Conservation (phyloP, 768 basidiomycete species). For the Fistulinella prunicolor region DNA sequence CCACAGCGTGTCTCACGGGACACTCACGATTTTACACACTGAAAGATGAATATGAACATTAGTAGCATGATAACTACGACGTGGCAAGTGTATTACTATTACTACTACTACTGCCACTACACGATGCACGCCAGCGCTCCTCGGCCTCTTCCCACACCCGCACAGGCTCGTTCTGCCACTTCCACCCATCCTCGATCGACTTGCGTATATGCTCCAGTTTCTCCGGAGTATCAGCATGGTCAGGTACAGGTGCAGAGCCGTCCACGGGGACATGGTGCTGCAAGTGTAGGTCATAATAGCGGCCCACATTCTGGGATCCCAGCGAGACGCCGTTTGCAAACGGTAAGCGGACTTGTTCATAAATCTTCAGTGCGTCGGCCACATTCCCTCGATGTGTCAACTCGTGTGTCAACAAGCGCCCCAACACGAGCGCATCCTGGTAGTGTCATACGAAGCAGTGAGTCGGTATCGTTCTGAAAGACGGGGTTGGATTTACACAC, state of each 20-base stretch:
- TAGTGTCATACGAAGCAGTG: background rate
- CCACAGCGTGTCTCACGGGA: too few species aligned
- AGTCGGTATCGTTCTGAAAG: background rate
- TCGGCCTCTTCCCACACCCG: constrained; percentile 13
- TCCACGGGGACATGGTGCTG: background rate
- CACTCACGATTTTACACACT: too few species aligned
- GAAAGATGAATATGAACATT: too few species aligned
- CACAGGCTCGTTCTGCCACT: constrained; percentile 11
- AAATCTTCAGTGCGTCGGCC: constrained; percentile 26
- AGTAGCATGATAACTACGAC: too few species aligned
- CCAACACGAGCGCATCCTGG: constrained; percentile 32
- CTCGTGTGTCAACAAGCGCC: constrained; percentile 25
- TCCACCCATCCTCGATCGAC: constrained; percentile 19
- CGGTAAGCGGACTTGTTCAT: constrained; percentile 32
- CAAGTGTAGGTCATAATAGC: constrained; percentile 21
- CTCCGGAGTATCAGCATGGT: background rate
- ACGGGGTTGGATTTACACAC: constrained; percentile 20
- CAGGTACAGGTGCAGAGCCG: constrained; percentile 1
- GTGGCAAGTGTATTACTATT: too few species aligned
- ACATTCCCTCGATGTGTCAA: constrained; percentile 24
- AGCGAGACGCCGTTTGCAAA: constrained; percentile 24
- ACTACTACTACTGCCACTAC: too few species aligned
- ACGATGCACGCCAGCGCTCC: constrained; percentile 5
- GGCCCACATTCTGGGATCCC: constrained; percentile 18
- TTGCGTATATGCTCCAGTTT: constrained; percentile 8